Evolutionary conservation across 1,139 yeast species (phyloP).

Genomic region (Suhomyces coccinellae): DNA sequence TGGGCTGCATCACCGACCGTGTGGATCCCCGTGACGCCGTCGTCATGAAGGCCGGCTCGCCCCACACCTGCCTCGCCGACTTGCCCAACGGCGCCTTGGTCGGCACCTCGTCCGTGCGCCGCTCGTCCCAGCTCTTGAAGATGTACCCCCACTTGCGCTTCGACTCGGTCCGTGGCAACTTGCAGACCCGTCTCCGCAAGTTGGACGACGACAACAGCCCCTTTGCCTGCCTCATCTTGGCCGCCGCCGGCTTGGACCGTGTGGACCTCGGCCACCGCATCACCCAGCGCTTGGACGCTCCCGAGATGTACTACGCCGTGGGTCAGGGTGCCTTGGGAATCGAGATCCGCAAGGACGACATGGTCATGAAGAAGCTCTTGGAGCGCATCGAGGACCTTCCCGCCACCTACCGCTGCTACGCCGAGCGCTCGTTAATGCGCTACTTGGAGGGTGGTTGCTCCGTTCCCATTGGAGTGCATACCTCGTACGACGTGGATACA

Average conservation of each 20-base stretch:
- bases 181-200: constrained; percentile 78
- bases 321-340: constrained; percentile 98
- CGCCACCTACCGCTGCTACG: constrained; percentile 77
- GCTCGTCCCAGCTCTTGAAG: constrained; percentile 67
- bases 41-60: constrained; percentile 70
- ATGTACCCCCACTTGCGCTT: constrained; percentile 44
- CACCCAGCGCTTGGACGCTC: constrained; percentile 65
- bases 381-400: constrained; percentile 63
- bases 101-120: constrained; percentile 91
- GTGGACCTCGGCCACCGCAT: constrained; percentile 72
- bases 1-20: constrained; percentile 84
- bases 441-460: constrained; percentile 96
- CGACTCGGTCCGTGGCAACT: constrained; percentile 85
- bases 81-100: constrained; percentile 84
- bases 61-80: constrained; percentile 63
- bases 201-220: constrained; percentile 59
- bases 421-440: constrained; percentile 87
- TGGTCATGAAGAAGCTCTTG: constrained; percentile 56
- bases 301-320: constrained; percentile 92
- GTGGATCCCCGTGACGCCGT: constrained; percentile 93
- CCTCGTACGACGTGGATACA: constrained; percentile 50
- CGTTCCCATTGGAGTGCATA: constrained; percentile 90
- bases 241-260: constrained; percentile 88
- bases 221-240: constrained; percentile 77
- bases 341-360: constrained; percentile 77